phyloP scores from a whole-genome alignment of 108 stramenopile genomes.

The Nannochloropsis granulata region DNA sequence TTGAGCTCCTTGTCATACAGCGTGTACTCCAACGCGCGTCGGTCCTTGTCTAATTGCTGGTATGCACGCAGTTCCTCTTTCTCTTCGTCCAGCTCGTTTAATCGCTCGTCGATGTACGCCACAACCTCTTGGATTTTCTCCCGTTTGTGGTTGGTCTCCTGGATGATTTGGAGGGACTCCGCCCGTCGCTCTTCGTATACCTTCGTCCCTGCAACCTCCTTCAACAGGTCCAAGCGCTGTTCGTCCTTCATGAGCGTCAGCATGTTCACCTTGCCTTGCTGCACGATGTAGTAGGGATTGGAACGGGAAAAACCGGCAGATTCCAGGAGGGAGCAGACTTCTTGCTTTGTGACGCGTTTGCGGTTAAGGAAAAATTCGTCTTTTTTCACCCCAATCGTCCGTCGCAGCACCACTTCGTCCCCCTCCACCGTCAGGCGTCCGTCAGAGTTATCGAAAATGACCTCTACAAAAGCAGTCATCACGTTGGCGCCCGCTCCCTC shows the following conservation, averaged over 20 bases:
- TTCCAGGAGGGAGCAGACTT: slow-evolving; percentile 79
- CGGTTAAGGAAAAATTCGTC: slow-evolving; percentile 98
- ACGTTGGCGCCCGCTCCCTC: slow-evolving; percentile 40
- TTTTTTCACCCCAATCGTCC: slow-evolving; percentile 93
- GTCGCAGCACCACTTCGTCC: slow-evolving; percentile 82
- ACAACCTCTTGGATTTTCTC: slow-evolving; percentile 77
- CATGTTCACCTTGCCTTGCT: slow-evolving; percentile 93
- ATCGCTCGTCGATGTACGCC: slow-evolving; percentile 59
- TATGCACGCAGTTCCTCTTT: slow-evolving; percentile 76
- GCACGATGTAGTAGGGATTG: slow-evolving; percentile 99
- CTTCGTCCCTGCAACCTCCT: slow-evolving; percentile 89
- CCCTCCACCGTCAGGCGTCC: slow-evolving; percentile 69
- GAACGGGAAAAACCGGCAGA: slow-evolving; percentile 90
- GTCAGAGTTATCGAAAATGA: slow-evolving; percentile 97
- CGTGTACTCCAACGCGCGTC: slow-evolving; percentile 85
- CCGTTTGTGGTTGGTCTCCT: slow-evolving; percentile 64
- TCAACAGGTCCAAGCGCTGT: slow-evolving; percentile 73
- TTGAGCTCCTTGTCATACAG: slow-evolving; percentile 85
- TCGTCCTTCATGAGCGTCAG: slow-evolving; percentile 85
- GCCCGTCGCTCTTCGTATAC: slow-evolving; percentile 93
- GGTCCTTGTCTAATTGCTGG: slow-evolving; percentile 62
- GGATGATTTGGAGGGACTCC: slow-evolving; percentile 77
- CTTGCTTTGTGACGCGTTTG: slow-evolving; percentile 45
- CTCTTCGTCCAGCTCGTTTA: slow-evolving; percentile 81
- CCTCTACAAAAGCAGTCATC: slow-evolving; percentile 88